Evolutionary conservation across 2,329 filamentous ascomycete genomes (phyloP), one percentile per base, ranked within the genome.

Genomic region (Raffaelea albimanens): DNA sequence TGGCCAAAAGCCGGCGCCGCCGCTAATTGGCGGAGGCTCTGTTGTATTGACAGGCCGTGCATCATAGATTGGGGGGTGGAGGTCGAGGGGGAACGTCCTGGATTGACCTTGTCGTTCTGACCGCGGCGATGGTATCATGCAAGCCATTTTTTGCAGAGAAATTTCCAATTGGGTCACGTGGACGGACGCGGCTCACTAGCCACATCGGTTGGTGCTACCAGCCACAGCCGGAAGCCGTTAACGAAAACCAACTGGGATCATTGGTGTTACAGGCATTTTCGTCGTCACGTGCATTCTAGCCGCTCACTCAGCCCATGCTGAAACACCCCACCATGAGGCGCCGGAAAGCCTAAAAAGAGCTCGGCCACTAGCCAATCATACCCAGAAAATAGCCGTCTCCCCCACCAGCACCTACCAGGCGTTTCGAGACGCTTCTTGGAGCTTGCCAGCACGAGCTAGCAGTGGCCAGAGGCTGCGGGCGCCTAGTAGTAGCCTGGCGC

Each of bases 11-110:
- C 45, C 36, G 39, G 14, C n/a, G 47, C 18, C 10, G 40, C 23
- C 23, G 69, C 66, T 58, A 75, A 63, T 59, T 64, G 68, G 44
- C 50, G 43, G 11, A 58, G 41, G 36, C 51, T 43, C 39, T 49
- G 49, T 34, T 47, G 40, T 46, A 47, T 38, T 22, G 46, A 36
- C 38, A 50, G 36, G 25, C 45, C 48, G 48, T 50, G 53, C 55
- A 57, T 57, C 13, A 45, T 50, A 45, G 14, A 18, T 22, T 34
- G 14, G 34, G 33, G 31, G 22, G 31, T 39, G 13, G 16, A 22
- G 13, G 38, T 21, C 10, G 11, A 2, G 13, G 21, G 14, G n/a
- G n/a, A 10, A 8, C 25, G 25, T 29, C 25, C n/a, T n/a, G n/a
- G n/a, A n/a, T n/a, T n/a, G n/a, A n/a, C n/a, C n/a, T n/a, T n/a